Base-by-base conservation (phyloP, 1,284 basidiomycete genomes). In the Porodaedalea pini region DNA sequence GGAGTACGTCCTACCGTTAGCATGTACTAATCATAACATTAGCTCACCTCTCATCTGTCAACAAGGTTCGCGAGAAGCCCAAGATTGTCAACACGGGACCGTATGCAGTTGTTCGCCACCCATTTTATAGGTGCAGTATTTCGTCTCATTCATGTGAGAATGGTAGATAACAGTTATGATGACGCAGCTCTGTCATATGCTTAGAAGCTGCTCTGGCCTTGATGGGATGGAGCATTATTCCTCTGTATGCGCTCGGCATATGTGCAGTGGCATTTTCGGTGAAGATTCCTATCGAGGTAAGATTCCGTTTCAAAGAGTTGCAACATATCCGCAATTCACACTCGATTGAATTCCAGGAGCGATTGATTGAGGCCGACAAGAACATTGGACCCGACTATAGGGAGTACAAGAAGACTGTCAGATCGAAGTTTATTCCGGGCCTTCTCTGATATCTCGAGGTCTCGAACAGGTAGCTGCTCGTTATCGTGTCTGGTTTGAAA, bases 171-270 rank as follows among this genome's bases (percentile, higher is more conserved):
- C 50, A 3, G 19, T 1, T 17, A 51, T 10, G 19, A 27, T 10
- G 13, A 25, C 47, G 40, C 57, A 73, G 71, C 41, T 45, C 57
- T 25, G 59, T 71, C 56, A 58, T 74, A 6, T 54, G 71, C 2
- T 66, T 71, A 45, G 63, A 67, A 54, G 32, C 57, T n/a, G 36
- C 66, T 25, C 66, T 67, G 52, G 64, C 68, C 1, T 23, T 67
- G 0, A 71, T 72, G 70, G 68, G 63, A 45, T 74, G 73, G 71
- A 73, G 70, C 17, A 72, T 72, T 57, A 59, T 64, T 17, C 72
- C 71, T 17, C 60, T 73, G 43, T 63, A 64, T 2, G 65, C 64
- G 31, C 58, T 70, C 7, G 58, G 61, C 27, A 53, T 68, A 7
- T 62, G 65, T 43, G 63, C 59, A 2, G 60, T 58, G 17, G 65